phyloP scores from a whole-genome alignment of 495 filamentous ascomycete genomes.

The Talaromyces wortmannii region DNA sequence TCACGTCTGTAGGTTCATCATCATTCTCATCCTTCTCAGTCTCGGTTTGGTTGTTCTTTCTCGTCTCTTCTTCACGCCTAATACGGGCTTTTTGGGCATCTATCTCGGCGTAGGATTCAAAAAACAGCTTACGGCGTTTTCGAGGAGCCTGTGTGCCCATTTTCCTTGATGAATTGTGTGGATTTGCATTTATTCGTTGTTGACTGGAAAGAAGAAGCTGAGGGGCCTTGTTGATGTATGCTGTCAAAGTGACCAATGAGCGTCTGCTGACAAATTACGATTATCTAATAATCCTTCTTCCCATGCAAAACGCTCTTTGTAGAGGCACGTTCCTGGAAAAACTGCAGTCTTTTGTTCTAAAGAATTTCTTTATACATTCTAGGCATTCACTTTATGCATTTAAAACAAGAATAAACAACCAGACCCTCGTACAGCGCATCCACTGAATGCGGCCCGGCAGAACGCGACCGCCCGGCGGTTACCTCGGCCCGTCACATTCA shows the following conservation, averaged over 20 bases:
- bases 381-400: neutral
- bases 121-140: neutral
- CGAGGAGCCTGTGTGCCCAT: neutral
- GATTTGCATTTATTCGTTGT: neutral
- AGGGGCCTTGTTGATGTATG: constrained; percentile 1
- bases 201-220: neutral
- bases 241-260: constrained; percentile 25
- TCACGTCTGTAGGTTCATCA: constrained; percentile 81
- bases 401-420: neutral
- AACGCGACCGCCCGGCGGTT: neutral
- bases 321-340: too few species aligned
- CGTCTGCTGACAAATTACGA: neutral
- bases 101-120: neutral
- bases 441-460: neutral
- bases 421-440: neutral
- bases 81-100: neutral
- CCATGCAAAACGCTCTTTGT: too few species aligned
- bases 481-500: constrained; percentile 6
- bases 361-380: neutral
- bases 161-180: neutral
- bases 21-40: constrained; percentile 15
- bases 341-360: neutral
- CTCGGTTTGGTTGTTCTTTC: neutral
- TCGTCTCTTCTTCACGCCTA: neutral
- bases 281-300: neutral